A percentile compares a stretch with the other conserved stretches of the same genome.
Evolutionary conservation across 352 stramenopile genomes (phyloP).

Genomic region (Globisporangium alternatum): DNA sequence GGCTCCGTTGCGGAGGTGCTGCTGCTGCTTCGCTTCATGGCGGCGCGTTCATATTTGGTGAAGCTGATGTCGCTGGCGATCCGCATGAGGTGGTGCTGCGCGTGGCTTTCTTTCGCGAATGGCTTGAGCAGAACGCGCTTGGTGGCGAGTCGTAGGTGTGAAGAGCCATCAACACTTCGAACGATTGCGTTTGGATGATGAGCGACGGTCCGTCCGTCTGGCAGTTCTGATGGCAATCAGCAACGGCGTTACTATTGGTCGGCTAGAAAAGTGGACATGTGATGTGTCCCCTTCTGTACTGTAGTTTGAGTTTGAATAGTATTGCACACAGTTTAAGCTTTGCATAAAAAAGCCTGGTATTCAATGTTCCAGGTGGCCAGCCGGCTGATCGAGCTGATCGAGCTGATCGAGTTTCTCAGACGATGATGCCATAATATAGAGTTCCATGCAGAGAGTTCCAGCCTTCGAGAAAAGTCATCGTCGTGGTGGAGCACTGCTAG

Average conservation of each 20-base stretch:
- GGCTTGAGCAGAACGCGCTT: not conserved
- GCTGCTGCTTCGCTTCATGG: slow-evolving; percentile 11
- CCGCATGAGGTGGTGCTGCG: not conserved
- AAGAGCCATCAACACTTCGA: not conserved
- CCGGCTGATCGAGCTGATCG: too few relatives aligned
- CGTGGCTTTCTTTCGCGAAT: slow-evolving; percentile 5
- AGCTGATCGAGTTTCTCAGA: too few relatives aligned
- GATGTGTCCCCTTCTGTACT: slow-evolving; percentile 2
- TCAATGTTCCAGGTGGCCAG: too few relatives aligned
- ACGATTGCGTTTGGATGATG: not conserved
- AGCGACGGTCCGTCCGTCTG: not conserved
- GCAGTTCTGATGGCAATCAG: not conserved
- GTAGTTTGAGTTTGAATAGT: not conserved
- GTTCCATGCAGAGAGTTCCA: too few relatives aligned
- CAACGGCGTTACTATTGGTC: not conserved
- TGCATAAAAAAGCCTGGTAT: not conserved
- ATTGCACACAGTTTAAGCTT: not conserved
- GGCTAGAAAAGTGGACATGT: not conserved
- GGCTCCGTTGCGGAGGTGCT: not conserved
- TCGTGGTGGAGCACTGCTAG: too few relatives aligned
- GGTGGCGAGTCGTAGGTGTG: not conserved
- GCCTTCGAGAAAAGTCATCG: too few relatives aligned
- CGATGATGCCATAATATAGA: too few relatives aligned
- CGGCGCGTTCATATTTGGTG: slow-evolving; percentile 13
- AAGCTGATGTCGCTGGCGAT: not conserved